Evolutionary conservation across 192 early-diverging fungal species (phyloP).

Genomic region (Coemansia sp.): DNA sequence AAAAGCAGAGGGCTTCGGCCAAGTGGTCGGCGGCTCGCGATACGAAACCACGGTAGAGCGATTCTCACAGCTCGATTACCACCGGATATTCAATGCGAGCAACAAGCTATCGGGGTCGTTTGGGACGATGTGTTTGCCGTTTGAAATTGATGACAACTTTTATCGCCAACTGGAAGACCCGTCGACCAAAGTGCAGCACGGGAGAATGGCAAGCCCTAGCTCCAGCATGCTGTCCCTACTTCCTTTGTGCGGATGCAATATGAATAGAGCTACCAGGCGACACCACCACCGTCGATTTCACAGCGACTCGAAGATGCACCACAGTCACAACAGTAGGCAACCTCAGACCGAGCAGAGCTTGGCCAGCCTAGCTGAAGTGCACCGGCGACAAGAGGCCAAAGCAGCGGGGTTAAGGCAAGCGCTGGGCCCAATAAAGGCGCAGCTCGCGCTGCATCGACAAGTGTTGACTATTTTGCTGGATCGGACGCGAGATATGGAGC

Average conservation of each 20-base stretch:
- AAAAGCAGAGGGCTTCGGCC: constrained; percentile 21
- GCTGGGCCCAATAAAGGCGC: constrained; percentile 22
- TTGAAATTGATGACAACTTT: constrained; percentile 36
- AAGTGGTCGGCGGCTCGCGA: constrained; percentile 34
- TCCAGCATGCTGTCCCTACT: constrained; percentile 13
- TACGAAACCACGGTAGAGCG: constrained; percentile 42
- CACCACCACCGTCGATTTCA: background rate
- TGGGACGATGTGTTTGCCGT: constrained; percentile 45
- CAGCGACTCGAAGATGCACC: constrained; percentile 11
- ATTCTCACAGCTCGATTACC: constrained; percentile 45
- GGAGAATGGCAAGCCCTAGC: constrained; percentile 24
- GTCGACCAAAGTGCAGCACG: constrained; percentile 16
- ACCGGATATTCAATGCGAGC: constrained; percentile 25
- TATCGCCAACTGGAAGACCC: constrained; percentile 25
- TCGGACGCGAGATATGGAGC: constrained; percentile 18
- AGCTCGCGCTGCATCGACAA: constrained; percentile 19
- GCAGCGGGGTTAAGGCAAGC: constrained; percentile 6
- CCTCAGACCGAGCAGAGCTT: background rate
- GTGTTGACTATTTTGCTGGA: constrained; percentile 17
- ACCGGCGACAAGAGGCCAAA: constrained; percentile 10
- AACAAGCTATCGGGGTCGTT: constrained; percentile 28
- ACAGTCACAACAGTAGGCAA: background rate
- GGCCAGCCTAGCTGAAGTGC: constrained; percentile 19
- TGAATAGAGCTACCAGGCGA: background rate
- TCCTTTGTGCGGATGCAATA: background rate